A percentile compares a stretch with the other conserved stretches of the same genome.
phyloP scores from a whole-genome alignment of 163 green algal genomes.

The Prototheca wickerhamii region DNA sequence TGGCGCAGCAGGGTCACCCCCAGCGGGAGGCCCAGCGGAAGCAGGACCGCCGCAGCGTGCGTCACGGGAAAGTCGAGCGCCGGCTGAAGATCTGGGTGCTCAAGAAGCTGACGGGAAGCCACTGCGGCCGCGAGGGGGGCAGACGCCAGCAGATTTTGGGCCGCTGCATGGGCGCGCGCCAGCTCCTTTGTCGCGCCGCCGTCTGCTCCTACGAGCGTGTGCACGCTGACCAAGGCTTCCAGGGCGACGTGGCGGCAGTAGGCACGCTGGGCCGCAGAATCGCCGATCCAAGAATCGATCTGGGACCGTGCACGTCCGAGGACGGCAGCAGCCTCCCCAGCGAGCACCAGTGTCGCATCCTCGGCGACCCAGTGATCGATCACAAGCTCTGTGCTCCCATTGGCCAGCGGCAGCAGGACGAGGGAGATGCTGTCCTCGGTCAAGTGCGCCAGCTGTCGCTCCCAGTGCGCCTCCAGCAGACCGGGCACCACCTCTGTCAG shows the following conservation, averaged over 20 bases:
- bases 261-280: too few relatives aligned
- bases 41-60: constrained; percentile 18
- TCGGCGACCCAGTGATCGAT: neutral
- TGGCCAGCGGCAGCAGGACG: neutral
- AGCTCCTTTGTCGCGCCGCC: too few relatives aligned
- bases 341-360: neutral
- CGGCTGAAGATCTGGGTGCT: constrained; percentile 5
- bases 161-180: too few relatives aligned
- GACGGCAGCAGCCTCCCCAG: neutral
- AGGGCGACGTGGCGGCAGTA: too few relatives aligned
- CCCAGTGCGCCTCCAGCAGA: neutral
- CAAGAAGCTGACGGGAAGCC: too few relatives aligned
- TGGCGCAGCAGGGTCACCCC: constrained; percentile 11
- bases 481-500: neutral
- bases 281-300: neutral
- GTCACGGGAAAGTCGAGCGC: constrained; percentile 9
- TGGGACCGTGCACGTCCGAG: neutral
- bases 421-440: neutral
- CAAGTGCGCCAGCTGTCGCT: neutral
- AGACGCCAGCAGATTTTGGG: too few relatives aligned
- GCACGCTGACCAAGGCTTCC: too few relatives aligned
- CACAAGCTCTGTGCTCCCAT: too few relatives aligned
- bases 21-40: constrained; percentile 18
- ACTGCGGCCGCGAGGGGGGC: too few relatives aligned
- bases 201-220: too few relatives aligned